These are phyloP conservation scores for Vanilla planifolia DNA, from an alignment of 106 monocot genomes.

Conservation along the genomic window DNA sequence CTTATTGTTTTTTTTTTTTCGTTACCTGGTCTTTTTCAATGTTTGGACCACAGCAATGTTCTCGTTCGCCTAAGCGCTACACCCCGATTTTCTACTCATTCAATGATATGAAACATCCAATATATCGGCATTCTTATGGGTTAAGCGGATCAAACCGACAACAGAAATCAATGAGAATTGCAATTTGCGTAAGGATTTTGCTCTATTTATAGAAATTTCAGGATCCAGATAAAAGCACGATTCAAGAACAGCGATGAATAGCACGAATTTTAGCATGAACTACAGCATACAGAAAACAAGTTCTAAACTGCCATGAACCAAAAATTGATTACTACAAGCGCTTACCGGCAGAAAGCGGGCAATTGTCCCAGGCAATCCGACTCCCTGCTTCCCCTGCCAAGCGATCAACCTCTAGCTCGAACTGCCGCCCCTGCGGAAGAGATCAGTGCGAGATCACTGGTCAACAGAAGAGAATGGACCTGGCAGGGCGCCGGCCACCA, in stretches of 20 bases:
- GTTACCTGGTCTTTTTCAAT: no score
- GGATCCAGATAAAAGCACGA: not conserved
- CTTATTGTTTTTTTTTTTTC: no score
- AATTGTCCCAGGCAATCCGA: not conserved
- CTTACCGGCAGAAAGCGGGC: not conserved
- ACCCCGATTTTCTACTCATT: no score
- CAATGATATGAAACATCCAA: not conserved
- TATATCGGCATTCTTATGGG: not conserved
- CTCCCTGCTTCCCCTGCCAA: no score
- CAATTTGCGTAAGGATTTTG: not conserved
- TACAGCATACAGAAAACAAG: not conserved
- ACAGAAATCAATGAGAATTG: not conserved
- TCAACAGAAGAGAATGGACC: not conserved
- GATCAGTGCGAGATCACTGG: slow-evolving; percentile 6
- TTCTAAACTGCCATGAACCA: not conserved
- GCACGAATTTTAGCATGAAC: not conserved
- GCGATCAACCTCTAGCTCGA: no score
- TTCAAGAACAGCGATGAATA: not conserved
- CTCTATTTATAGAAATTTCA: not conserved
- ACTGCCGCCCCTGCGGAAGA: not conserved
- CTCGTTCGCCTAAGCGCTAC: no score
- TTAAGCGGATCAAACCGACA: slow-evolving; percentile 1
- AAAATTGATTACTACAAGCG: not conserved
- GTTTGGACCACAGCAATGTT: no score
- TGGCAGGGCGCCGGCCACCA: not conserved